Evolutionary conservation across 176 grass and related monocot species (phyloP).

Genomic region (Olyra latifolia): DNA sequence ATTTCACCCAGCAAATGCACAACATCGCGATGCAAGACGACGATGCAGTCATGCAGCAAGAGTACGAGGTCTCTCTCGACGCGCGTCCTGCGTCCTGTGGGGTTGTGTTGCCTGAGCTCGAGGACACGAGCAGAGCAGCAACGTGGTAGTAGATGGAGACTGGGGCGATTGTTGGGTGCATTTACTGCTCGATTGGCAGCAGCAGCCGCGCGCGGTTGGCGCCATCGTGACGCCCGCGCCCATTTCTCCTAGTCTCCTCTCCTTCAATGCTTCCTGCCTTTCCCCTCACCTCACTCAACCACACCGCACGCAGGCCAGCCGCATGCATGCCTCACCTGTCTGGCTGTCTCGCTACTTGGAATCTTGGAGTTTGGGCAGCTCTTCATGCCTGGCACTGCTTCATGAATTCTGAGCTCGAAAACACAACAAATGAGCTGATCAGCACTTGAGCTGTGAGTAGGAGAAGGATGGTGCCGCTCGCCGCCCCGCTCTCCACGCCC

Average conservation of each 20-base stretch:
- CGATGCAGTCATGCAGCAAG: too few relatives aligned
- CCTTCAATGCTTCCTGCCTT: constrained; percentile 6
- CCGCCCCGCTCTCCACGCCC: too few relatives aligned
- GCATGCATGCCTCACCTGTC: too few relatives aligned
- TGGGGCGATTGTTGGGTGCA: not conserved
- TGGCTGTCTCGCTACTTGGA: not conserved
- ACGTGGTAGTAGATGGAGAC: not conserved
- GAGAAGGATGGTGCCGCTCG: too few relatives aligned
- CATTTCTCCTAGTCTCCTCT: not conserved
- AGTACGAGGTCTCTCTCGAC: not conserved
- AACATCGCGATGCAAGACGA: not conserved
- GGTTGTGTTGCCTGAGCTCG: not conserved
- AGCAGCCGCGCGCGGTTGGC: not conserved
- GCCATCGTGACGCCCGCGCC: not conserved
- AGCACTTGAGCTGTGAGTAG: too few relatives aligned
- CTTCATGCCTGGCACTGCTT: too few relatives aligned
- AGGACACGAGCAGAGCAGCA: too few relatives aligned
- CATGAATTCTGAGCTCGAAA: too few relatives aligned
- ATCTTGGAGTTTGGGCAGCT: too few relatives aligned
- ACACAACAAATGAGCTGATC: too few relatives aligned
- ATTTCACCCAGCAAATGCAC: not conserved
- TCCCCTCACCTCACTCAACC: not conserved
- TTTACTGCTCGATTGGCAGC: constrained; percentile 2
- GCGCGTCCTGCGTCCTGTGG: too few relatives aligned
- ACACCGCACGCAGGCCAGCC: too few relatives aligned